phyloP scores from a whole-genome alignment of 2,329 filamentous ascomycete genomes.

The Nemania diffusa region DNA sequence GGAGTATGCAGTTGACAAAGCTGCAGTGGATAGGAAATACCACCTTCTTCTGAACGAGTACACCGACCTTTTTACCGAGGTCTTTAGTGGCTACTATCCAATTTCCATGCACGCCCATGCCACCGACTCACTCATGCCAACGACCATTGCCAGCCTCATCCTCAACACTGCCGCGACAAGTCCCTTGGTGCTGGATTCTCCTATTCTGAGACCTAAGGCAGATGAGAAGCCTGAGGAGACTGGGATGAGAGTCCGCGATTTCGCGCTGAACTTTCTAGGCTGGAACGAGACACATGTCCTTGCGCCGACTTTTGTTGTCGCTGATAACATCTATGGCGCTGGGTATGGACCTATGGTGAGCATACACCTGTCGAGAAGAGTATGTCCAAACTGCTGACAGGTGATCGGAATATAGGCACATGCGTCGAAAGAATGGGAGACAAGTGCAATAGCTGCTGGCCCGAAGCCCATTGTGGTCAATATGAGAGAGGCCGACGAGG shows the following conservation, averaged over 20 bases:
- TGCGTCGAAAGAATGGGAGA: conserved; percentile 32
- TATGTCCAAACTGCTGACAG: neutral
- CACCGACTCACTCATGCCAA: conserved; percentile 36
- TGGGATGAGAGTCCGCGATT: conserved; percentile 35
- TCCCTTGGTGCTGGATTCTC: conserved; percentile 33
- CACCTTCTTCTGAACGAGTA: conserved; percentile 38
- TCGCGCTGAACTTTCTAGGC: conserved; percentile 35
- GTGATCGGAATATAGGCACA: conserved; percentile 23
- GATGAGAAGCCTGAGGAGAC: conserved; percentile 37
- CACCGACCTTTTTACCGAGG: conserved; percentile 36
- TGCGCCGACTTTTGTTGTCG: conserved; percentile 38
- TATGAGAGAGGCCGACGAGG: conserved; percentile 33
- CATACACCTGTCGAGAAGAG: neutral
- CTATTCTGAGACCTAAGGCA: conserved; percentile 27
- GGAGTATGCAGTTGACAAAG: conserved; percentile 40
- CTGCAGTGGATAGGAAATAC: conserved; percentile 40
- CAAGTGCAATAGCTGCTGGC: conserved; percentile 36
- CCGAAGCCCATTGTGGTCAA: conserved; percentile 38
- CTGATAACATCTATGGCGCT: conserved; percentile 42
- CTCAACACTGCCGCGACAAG: conserved; percentile 38
- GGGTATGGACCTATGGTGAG: conserved; percentile 36
- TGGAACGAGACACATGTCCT: conserved; percentile 40
- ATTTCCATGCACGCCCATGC: conserved; percentile 39
- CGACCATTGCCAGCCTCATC: conserved; percentile 38
- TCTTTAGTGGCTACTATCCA: conserved; percentile 40